Conservation (phyloP, 1,284 basidiomycete genomes). For the Kwoniella shivajii region DNA sequence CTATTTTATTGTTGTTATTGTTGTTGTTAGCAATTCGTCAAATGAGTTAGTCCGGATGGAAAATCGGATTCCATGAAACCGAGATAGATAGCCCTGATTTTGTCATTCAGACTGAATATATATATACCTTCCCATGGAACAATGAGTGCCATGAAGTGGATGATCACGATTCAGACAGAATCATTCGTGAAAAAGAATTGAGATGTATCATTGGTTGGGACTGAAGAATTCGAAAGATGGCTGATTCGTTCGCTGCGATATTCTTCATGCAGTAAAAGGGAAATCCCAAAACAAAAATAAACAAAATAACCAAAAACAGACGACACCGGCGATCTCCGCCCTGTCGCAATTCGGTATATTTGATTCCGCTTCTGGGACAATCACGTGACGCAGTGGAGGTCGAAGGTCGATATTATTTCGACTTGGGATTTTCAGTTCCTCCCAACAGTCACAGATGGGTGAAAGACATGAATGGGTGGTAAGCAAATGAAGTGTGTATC, state of each 20-base stretch:
- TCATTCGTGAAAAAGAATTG: not conserved
- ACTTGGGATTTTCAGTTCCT: too few relatives aligned
- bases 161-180: constrained; percentile 6
- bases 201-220: constrained; percentile 4
- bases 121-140: not conserved
- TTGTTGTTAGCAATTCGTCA: too few relatives aligned
- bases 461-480: too few relatives aligned
- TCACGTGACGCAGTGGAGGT: constrained; percentile 17
- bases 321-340: not conserved
- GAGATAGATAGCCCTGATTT: constrained; percentile 15
- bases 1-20: too few relatives aligned
- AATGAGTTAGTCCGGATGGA: not conserved
- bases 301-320: not conserved
- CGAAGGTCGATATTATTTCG: too few relatives aligned
- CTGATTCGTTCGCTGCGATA: not conserved
- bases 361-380: not conserved
- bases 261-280: too few relatives aligned
- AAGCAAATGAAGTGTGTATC: too few relatives aligned
- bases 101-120: constrained; percentile 10
- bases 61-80: not conserved
- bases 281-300: not conserved
- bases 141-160: not conserved
- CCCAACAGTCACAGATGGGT: too few relatives aligned
- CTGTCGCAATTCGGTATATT: not conserved
- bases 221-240: not conserved